phyloP scores from a whole-genome alignment of 768 basidiomycete genomes.

The Tubosaeta brunneosetosa region DNA sequence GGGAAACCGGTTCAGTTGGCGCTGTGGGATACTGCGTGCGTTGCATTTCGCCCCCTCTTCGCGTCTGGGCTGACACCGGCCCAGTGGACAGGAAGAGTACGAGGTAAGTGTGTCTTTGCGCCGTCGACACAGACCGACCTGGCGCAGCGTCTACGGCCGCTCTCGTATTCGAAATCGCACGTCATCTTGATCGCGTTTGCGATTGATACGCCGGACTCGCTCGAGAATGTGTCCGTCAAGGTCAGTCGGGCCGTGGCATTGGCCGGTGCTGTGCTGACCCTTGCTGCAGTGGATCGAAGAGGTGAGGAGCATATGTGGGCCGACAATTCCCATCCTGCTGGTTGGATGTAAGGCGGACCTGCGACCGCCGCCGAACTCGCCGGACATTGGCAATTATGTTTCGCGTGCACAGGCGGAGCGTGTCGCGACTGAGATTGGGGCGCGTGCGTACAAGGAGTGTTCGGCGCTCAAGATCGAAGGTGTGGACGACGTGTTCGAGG shows the following conservation, averaged over 20 bases:
- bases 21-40: conserved; percentile 98
- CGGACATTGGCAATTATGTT: conserved; percentile 54
- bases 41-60: conserved; percentile 14
- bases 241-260: conserved; percentile 33
- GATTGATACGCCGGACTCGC: conserved; percentile 92
- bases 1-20: conserved; percentile 97
- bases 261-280: neutral
- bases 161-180: conserved; percentile 98
- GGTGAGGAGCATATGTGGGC: conserved; percentile 93
- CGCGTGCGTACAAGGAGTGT: conserved; percentile 92
- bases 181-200: conserved; percentile 97
- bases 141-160: conserved; percentile 78
- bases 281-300: conserved; percentile 89
- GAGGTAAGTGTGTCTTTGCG: conserved; percentile 49
- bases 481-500: conserved; percentile 96
- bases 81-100: conserved; percentile 97
- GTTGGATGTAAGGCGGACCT: conserved; percentile 97
- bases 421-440: conserved; percentile 80
- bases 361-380: conserved; percentile 53
- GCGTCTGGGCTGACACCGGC: neutral
- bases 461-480: conserved; percentile 86
- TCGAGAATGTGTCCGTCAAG: conserved; percentile 94
- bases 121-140: neutral
- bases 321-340: conserved; percentile 86
- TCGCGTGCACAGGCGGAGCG: conserved; percentile 77